Conservation (phyloP, 768 basidiomycete genomes). For the Auricularia sp. region DNA sequence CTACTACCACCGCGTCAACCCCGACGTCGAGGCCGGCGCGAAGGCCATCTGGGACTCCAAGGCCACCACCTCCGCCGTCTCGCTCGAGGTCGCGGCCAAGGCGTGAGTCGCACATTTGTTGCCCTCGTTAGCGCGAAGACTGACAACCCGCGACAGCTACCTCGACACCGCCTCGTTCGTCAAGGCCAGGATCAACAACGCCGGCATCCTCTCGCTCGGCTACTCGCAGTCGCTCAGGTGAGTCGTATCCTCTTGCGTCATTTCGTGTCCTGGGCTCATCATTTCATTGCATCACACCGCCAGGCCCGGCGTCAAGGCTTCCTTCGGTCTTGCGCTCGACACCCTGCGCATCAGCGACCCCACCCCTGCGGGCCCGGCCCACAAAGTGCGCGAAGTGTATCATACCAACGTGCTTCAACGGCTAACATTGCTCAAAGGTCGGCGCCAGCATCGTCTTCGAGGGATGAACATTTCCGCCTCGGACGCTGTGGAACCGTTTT, state of each 20-base stretch:
- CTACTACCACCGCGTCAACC: conserved; percentile 94
- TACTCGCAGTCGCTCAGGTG: conserved; percentile 81
- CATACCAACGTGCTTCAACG: too few species aligned
- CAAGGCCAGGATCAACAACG: conserved; percentile 98
- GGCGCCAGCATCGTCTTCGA: conserved; percentile 70
- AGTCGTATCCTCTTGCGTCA: conserved; percentile 11
- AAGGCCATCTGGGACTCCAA: conserved; percentile 96
- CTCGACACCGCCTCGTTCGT: conserved; percentile 84
- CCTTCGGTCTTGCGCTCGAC: conserved; percentile 92
- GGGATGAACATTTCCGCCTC: conserved; percentile 15
- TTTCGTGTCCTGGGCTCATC: not conserved
- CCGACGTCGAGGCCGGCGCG: conserved; percentile 88
- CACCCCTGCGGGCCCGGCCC: conserved; percentile 44
- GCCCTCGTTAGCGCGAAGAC: not conserved
- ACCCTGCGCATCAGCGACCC: conserved; percentile 81
- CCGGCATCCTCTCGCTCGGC: conserved; percentile 76
- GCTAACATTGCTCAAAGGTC: conserved; percentile 20
- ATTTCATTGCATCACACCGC: not conserved
- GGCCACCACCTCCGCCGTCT: conserved; percentile 73
- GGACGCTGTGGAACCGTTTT: not conserved
- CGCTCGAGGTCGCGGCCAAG: conserved; percentile 92
- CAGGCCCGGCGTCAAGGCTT: conserved; percentile 80
- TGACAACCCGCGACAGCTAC: conserved; percentile 33
- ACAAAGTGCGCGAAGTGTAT: conserved; percentile 37
- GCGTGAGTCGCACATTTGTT: conserved; percentile 42